Evolutionary conservation across 306 rosid genomes (phyloP).

Genomic region (Casuarina equisetifolia): DNA sequence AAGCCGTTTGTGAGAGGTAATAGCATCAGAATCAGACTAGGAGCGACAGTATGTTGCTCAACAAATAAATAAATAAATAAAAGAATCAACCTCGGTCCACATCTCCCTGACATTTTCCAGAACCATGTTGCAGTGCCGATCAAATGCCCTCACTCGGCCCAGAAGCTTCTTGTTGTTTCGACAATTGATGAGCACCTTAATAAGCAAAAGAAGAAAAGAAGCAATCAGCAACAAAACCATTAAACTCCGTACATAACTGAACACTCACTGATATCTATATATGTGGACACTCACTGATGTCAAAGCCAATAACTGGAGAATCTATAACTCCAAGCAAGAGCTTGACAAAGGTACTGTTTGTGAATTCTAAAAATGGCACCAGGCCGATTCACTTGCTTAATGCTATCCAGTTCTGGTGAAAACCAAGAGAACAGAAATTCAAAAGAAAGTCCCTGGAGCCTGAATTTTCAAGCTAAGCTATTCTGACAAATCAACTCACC

Average conservation of each 20-base stretch:
- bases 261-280: neutral
- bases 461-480: constrained; percentile 6
- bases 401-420: constrained; percentile 6
- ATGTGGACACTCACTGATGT: neutral
- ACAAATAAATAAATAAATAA: neutral
- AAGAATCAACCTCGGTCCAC: constrained; percentile 59
- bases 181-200: constrained; percentile 55
- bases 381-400: constrained; percentile 11
- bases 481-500: constrained; percentile 1
- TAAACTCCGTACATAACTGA: neutral
- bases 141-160: constrained; percentile 60
- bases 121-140: constrained; percentile 65
- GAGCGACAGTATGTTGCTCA: neutral
- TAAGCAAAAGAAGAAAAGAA: neutral
- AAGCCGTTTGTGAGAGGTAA: neutral
- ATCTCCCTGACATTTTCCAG: constrained; percentile 62
- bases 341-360: neutral
- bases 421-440: constrained; percentile 4
- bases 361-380: constrained; percentile 10
- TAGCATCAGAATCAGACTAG: neutral
- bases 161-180: constrained; percentile 59
- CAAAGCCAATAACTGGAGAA: constrained; percentile 1
- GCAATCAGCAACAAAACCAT: neutral
- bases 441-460: neutral
- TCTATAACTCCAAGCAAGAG: constrained; percentile 1